phyloP scores from a whole-genome alignment of 1,139 yeast genomes.

The Saccharomycopsis phalli region DNA sequence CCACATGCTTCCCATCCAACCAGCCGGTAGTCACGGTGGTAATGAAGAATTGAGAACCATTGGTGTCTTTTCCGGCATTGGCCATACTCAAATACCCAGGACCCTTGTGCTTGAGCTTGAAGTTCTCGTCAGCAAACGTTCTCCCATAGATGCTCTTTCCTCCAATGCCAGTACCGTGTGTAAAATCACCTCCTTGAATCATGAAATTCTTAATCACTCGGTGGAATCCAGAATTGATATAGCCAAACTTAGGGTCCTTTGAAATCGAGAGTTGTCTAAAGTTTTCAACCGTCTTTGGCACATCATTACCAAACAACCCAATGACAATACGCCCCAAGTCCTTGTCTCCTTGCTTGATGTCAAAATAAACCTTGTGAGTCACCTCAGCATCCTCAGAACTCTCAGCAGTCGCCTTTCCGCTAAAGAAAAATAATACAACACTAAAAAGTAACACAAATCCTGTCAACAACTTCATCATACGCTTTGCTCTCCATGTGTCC shows the following conservation, averaged over 20 bases:
- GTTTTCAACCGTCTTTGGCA: slow-evolving; percentile 90
- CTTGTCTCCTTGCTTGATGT: slow-evolving; percentile 72
- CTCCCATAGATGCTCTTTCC: slow-evolving; percentile 92
- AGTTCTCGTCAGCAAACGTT: slow-evolving; percentile 86
- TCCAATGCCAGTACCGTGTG: slow-evolving; percentile 88
- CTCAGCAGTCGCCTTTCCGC: slow-evolving; percentile 9
- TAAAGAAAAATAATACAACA: slow-evolving; percentile 9
- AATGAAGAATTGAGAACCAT: slow-evolving; percentile 92
- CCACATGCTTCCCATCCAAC: slow-evolving; percentile 95
- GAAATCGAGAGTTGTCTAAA: slow-evolving; percentile 51
- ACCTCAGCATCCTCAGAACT: slow-evolving; percentile 40
- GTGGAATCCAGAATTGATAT: slow-evolving; percentile 82
- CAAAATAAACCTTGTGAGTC: slow-evolving; percentile 78
- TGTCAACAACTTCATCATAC: slow-evolving; percentile 18
- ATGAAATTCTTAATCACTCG: slow-evolving; percentile 89
- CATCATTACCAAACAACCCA: slow-evolving; percentile 80
- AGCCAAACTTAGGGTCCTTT: slow-evolving; percentile 59
- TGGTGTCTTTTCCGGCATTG: slow-evolving; percentile 92
- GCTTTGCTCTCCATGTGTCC: too few species aligned
- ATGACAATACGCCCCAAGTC: slow-evolving; percentile 63
- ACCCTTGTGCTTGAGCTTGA: slow-evolving; percentile 65
- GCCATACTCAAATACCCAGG: slow-evolving; percentile 94
- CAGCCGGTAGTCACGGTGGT: slow-evolving; percentile 86
- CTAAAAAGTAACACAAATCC: slow-evolving; percentile 9
- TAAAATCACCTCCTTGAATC: slow-evolving; percentile 98